phyloP scores from a whole-genome alignment of 1,139 yeast genomes.

The Kluyveromyces sp. region DNA sequence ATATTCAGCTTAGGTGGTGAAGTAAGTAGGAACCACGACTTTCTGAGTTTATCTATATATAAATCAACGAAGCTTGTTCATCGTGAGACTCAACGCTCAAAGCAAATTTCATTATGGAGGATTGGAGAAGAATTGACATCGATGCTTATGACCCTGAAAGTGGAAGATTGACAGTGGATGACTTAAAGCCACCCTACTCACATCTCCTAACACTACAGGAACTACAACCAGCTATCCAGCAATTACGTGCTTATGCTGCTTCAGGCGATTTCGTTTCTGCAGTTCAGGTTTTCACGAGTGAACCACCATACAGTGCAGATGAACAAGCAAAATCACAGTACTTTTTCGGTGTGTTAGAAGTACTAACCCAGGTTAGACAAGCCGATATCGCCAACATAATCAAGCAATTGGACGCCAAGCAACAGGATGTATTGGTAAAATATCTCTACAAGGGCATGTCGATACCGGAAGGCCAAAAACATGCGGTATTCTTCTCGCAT shows the following conservation, averaged over 20 bases:
- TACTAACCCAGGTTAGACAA: conserved; percentile 67
- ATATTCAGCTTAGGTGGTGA: too few relatives aligned
- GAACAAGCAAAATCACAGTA: conserved; percentile 33
- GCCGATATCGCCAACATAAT: conserved; percentile 61
- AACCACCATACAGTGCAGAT: conserved; percentile 80
- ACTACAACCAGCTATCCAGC: conserved; percentile 46
- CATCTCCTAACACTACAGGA: conserved; percentile 42
- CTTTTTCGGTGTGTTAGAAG: conserved; percentile 60
- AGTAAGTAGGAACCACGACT: too few relatives aligned
- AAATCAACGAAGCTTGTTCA: background rate
- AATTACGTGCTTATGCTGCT: conserved; percentile 56
- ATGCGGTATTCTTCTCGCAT: conserved; percentile 74
- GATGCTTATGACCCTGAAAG: conserved; percentile 82
- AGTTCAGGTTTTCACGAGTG: conserved; percentile 50
- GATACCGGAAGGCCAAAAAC: conserved; percentile 67
- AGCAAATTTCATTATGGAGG: conserved; percentile 25
- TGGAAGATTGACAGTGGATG: conserved; percentile 54
- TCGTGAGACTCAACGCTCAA: too few relatives aligned
- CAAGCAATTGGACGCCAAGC: conserved; percentile 48
- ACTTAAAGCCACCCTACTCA: conserved; percentile 47
- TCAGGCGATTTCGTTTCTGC: conserved; percentile 70
- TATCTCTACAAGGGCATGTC: conserved; percentile 84
- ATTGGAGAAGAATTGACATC: conserved; percentile 77
- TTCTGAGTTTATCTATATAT: background rate
- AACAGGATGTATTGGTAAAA: conserved; percentile 74